phyloP scores from a whole-genome alignment of 1,139 yeast species.

The Geotrichum histeridarum region DNA sequence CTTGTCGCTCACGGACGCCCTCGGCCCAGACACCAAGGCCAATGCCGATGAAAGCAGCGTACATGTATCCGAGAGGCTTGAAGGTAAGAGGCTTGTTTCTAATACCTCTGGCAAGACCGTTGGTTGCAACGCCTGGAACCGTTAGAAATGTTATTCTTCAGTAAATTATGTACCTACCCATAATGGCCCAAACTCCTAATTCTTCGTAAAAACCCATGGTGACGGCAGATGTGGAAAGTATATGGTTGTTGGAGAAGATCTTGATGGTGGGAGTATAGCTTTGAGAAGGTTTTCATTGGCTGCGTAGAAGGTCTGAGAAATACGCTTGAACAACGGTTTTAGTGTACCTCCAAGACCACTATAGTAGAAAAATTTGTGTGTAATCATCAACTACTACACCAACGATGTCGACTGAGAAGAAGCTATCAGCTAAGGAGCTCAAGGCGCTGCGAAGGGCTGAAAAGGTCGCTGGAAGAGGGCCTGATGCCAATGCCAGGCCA shows the following conservation, averaged over 20 bases:
- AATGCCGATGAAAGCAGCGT: conserved; percentile 35
- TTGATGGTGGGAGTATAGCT: conserved; percentile 6
- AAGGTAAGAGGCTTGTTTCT: conserved; percentile 37
- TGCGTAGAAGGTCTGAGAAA: conserved; percentile 6
- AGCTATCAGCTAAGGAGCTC: conserved; percentile 70
- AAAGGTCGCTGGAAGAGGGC: conserved; percentile 84
- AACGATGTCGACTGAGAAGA: conserved; percentile 20
- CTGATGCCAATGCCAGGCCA: conserved; percentile 46
- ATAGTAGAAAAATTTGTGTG: conserved; percentile 1
- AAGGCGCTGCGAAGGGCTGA: conserved; percentile 84
- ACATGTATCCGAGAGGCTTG: conserved; percentile 35
- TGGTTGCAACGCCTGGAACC: conserved; percentile 32
- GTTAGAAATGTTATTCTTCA: conserved; percentile 5
- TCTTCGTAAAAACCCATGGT: conserved; percentile 29
- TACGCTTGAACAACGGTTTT: not conserved
- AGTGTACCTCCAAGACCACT: conserved; percentile 3
- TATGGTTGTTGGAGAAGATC: not conserved
- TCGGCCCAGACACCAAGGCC: conserved; percentile 35
- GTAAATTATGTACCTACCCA: conserved; percentile 12
- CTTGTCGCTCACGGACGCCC: conserved; percentile 32
- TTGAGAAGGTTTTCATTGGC: conserved; percentile 16
- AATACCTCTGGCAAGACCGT: conserved; percentile 38
- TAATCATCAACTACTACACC: not conserved
- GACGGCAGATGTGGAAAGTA: not conserved
- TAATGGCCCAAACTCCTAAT: conserved; percentile 35